Evolutionary conservation across 1,284 basidiomycete species (phyloP).

Genomic region (Stereum hirsutum): DNA sequence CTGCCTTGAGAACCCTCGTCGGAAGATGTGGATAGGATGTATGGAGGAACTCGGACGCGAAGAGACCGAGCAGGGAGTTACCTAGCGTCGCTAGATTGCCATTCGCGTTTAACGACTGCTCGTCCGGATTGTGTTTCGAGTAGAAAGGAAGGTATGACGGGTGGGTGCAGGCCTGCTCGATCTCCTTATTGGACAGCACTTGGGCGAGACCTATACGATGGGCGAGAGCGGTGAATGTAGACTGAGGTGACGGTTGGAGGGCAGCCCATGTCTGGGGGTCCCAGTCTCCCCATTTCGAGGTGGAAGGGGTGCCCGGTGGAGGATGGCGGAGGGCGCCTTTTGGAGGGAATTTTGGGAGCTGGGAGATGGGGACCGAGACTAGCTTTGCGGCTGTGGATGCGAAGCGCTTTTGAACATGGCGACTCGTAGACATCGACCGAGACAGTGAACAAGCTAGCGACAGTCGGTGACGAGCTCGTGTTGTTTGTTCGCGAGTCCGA

Average conservation of each 20-base stretch:
- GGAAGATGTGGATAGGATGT: constrained; percentile 87
- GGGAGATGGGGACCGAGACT: constrained; percentile 36
- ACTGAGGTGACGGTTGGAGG: constrained; percentile 61
- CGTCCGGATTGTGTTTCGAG: constrained; percentile 42
- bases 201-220: constrained; percentile 63
- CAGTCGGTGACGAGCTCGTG: background rate
- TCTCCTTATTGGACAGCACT: constrained; percentile 37
- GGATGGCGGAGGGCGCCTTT: constrained; percentile 47
- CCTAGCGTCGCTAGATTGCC: constrained; percentile 76
- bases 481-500: background rate
- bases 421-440: constrained; percentile 38
- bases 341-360: constrained; percentile 51
- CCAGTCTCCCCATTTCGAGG: constrained; percentile 29
- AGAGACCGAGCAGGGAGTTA: constrained; percentile 87
- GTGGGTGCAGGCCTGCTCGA: constrained; percentile 75
- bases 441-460: background rate
- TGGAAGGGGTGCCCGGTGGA: too few relatives aligned
- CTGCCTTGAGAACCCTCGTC: constrained; percentile 83
- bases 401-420: constrained; percentile 50
- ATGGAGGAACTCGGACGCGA: constrained; percentile 82
- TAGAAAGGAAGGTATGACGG: constrained; percentile 59
- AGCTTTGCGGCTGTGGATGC: constrained; percentile 47
- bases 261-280: constrained; percentile 62
- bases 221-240: constrained; percentile 67
- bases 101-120: constrained; percentile 55